Base-by-base conservation (phyloP, 78 protist genomes). In the Dictyostelium capitatum region DNA sequence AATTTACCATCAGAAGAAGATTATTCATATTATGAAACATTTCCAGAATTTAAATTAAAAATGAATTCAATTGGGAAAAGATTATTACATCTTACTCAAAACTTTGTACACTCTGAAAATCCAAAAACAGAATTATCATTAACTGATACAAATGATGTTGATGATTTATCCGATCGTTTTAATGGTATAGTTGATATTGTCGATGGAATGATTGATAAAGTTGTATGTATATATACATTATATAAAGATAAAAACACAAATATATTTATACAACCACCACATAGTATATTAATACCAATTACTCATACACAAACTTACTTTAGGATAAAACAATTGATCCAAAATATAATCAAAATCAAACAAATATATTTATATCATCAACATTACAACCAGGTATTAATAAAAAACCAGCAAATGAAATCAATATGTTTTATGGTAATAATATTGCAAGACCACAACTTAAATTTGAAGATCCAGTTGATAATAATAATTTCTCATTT, bases 401-500 rank as follows among this genome's bases (percentile, higher is more conserved):
- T 17, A 78, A 64, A 28, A 74, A 57, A 50, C 32, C 73, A 9
- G 62, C 62, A 53, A 92, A 77, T 32, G 89, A 80, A 77, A 54
- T 48, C 1, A 83, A 92, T 79, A 70, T 92, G 85, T 92, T 92
- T 67, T 84, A 92, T 73, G 96, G 90, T 14, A 48, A 19, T 23
- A 83, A 85, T 73, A 94, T 84, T 25, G 59, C 32, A n/a, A 73
- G 87, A 51, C 96, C 96, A 30, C 96, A 94, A 74, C 70, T 50
- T 32, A 82, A 89, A 79, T 94, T 87, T 56, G 91, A 78, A 53
- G 89, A 82, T 32, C 83, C 83, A 57, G 48, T 95, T 25, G 95
- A 97, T 62, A 97, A 97, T 83, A 74, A 91, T 20, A 83, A 96
- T 83, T 51, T 30, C 53, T 84, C 97, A 59, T 97, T 97, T 74